Conservation (phyloP, 495 filamentous ascomycete genomes). For the Penicillium paradoxum region DNA sequence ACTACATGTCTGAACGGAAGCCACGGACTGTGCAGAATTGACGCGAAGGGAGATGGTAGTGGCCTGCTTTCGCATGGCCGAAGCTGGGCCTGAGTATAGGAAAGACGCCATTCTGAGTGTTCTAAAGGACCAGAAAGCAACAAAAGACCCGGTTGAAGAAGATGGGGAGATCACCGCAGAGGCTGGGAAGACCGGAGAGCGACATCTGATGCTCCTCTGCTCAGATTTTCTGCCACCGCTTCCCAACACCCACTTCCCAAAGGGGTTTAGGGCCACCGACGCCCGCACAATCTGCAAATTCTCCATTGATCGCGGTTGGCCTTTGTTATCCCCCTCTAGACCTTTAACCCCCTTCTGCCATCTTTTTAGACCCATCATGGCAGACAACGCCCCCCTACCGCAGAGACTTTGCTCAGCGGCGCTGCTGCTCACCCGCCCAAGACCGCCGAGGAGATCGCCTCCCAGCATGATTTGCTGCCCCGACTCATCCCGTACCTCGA, state of each 20-base stretch:
- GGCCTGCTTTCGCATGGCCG: conserved; percentile 34
- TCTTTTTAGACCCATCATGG: conserved; percentile 49
- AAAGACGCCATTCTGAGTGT: conserved; percentile 34
- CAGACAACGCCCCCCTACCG: conserved; percentile 55
- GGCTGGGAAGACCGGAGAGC: conserved; percentile 11
- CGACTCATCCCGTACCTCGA: conserved; percentile 91
- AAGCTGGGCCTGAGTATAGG: conserved; percentile 29
- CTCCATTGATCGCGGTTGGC: conserved; percentile 19
- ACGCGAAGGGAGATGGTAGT: conserved; percentile 25
- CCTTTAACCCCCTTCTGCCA: conserved; percentile 14
- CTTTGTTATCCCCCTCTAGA: conserved; percentile 13
- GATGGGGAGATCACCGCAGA: conserved; percentile 12
- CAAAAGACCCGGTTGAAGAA: conserved; percentile 11
- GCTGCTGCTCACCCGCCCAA: conserved; percentile 41
- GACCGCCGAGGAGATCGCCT: conserved; percentile 51
- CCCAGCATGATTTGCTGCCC: conserved; percentile 75
- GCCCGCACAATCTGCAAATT: conserved; percentile 41
- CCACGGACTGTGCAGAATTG: conserved; percentile 24
- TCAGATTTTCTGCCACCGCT: conserved; percentile 28
- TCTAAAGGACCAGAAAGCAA: conserved; percentile 6
- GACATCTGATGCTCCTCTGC: conserved; percentile 28
- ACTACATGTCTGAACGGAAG: conserved; percentile 33
- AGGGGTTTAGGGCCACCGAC: conserved; percentile 35
- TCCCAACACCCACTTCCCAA: conserved; percentile 20
- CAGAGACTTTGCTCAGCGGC: conserved; percentile 52